phyloP scores from a whole-genome alignment of 305 asterid genomes.

The Plantago lanceolata region DNA sequence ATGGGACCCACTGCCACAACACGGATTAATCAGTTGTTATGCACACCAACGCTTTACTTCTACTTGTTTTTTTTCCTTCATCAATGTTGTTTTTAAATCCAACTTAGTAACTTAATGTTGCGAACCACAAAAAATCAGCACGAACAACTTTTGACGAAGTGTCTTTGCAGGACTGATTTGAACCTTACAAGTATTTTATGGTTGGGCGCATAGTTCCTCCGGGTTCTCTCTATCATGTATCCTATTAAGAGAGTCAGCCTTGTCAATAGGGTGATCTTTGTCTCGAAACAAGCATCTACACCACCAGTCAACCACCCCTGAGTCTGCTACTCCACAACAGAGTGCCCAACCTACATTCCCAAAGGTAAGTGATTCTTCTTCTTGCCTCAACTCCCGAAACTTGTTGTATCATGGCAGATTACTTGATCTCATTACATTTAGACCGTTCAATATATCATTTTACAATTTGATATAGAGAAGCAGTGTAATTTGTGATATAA shows the following conservation, averaged over 20 bases:
- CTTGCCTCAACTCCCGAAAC: not conserved
- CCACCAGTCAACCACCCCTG: not conserved
- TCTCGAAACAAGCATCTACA: not conserved
- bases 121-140: not conserved
- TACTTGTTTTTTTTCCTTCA: no score
- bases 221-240: not conserved
- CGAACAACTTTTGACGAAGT: not conserved
- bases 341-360: not conserved
- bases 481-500: not conserved
- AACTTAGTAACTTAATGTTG: not conserved
- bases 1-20: no score
- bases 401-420: not conserved
- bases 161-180: conserved; percentile 10
- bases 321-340: not conserved
- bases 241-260: no score
- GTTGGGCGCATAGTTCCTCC: not conserved
- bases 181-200: not conserved
- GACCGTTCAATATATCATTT: not conserved
- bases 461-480: not conserved
- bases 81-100: no score
- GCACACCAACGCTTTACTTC: no score
- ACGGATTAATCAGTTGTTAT: no score
- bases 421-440: not conserved
- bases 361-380: conserved; percentile 2
- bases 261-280: not conserved